Conservation (phyloP, 495 filamentous ascomycete species). For the Filosporella fistucella region DNA sequence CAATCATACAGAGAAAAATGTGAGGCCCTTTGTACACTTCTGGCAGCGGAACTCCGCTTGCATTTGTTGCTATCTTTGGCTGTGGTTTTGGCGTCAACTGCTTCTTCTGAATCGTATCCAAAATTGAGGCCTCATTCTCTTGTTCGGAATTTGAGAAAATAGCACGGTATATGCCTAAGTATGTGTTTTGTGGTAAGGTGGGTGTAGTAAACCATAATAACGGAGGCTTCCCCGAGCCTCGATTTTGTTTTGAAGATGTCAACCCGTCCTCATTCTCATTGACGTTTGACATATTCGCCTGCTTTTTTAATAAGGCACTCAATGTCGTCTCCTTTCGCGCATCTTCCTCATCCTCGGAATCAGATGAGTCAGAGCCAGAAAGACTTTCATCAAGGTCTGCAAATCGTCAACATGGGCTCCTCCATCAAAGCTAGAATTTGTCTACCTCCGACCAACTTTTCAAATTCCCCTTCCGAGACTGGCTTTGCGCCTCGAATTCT, state of each 20-base stretch:
- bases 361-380: constrained; percentile 66
- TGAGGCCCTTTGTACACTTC: constrained; percentile 61
- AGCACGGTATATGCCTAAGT: constrained; percentile 78
- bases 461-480: constrained; percentile 76
- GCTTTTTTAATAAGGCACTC: constrained; percentile 72
- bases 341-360: constrained; percentile 46
- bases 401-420: constrained; percentile 1
- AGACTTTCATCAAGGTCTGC: constrained; percentile 80
- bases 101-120: constrained; percentile 65
- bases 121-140: constrained; percentile 53
- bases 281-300: constrained; percentile 61
- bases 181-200: constrained; percentile 67
- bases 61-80: constrained; percentile 28
- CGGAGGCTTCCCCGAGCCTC: constrained; percentile 62
- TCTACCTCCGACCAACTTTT: constrained; percentile 63
- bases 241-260: constrained; percentile 31
- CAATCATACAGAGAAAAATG: constrained; percentile 96
- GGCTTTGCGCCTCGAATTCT: constrained; percentile 65
- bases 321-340: constrained; percentile 56
- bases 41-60: constrained; percentile 42
- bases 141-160: constrained; percentile 73
- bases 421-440: background rate
- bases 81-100: constrained; percentile 64
- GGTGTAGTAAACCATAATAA: constrained; percentile 82
- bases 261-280: constrained; percentile 44